These are phyloP conservation scores for Penicillium carneum DNA, from an alignment of 2,329 filamentous ascomycete species.

Conservation along the genomic window DNA sequence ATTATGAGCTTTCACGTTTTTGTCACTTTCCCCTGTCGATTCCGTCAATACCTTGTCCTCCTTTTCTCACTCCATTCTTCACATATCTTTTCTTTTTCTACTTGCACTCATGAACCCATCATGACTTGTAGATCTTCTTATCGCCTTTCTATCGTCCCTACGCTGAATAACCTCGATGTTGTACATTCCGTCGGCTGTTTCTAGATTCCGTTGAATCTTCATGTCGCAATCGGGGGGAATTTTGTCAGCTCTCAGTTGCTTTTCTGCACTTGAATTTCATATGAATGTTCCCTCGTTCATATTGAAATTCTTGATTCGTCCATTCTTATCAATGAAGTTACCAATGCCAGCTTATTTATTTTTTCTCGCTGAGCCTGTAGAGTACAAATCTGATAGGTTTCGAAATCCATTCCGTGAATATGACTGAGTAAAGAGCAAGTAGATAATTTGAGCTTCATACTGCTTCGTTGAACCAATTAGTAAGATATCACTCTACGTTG, in stretches of 20 bases:
- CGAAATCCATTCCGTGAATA: too few species aligned
- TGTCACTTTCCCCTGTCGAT: slow-evolving; percentile 23
- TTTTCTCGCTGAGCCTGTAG: not conserved
- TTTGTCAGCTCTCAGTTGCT: not conserved
- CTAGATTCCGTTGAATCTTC: slow-evolving; percentile 21
- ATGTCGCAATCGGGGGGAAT: not conserved
- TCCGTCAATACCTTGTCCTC: slow-evolving; percentile 34
- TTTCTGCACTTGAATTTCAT: slow-evolving; percentile 1
- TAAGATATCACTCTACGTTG: not conserved
- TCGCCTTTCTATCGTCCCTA: not conserved
- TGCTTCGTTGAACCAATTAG: not conserved
- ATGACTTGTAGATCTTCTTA: slow-evolving; percentile 33
- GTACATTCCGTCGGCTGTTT: slow-evolving; percentile 32
- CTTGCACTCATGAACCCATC: slow-evolving; percentile 24
- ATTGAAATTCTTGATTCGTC: not conserved
- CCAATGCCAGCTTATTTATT: not conserved
- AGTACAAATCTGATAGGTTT: not conserved
- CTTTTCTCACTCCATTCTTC: slow-evolving; percentile 10
- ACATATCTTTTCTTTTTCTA: slow-evolving; percentile 23
- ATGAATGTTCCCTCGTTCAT: slow-evolving; percentile 1
- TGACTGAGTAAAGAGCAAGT: not conserved
- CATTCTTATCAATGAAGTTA: not conserved
- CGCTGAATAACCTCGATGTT: slow-evolving; percentile 21
- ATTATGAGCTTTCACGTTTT: slow-evolving; percentile 33
- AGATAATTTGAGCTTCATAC: not conserved